Evolutionary conservation across 352 stramenopile species (phyloP), one percentile per base, ranked within the genome.

Genomic region (Phytophthora pini): DNA sequence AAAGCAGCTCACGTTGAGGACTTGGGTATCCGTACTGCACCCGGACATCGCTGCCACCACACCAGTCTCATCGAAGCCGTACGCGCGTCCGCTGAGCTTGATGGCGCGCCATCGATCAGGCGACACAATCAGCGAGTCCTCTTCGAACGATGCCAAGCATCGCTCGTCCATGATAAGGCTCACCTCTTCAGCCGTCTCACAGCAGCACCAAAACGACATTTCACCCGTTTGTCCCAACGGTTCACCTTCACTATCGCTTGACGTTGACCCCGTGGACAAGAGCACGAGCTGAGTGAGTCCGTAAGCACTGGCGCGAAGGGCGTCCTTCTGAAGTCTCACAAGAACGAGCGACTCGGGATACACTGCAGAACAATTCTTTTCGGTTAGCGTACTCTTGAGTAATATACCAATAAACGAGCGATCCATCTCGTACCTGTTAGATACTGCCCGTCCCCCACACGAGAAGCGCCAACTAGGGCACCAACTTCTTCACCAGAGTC

Each of bases 1-100:
- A 50, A 92, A 95, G 43, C 82, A 93, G n/a, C 80, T 90, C 49
- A 95, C 82, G 55, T 95, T 95, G 39, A 95, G 84, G 49, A 95
- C 84, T 58, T 95, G 87, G 2, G 80, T 86, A 22, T 95, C 77
- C 6, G 87, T 89, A 53, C 74, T 80, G 58, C 90, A 93, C 10
- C 74, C 81, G 5, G 87, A 95, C 89, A 96, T 96, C 29, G 83
- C 87, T 29, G 87, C 86, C 22, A 95, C 89, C 26, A 96, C 82
- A 32, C 89, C 89, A 5, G 84, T 96, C 59, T 95, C 89, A 59
- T 96, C 84, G 55, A 96, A 96, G 15, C 82, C 84, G 61, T 90
- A 95, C 10, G 78, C 80, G 6, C 86, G 80, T 5, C 89, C 89
- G 46, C 87, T 89, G 22, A 96, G 68, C 40, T 94, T 93, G 56